A percentile compares a stretch with the other conserved stretches of the same genome.
Evolutionary conservation across 371 early-diverging fungal genomes (phyloP).

Genomic region (Mucor sp.): DNA sequence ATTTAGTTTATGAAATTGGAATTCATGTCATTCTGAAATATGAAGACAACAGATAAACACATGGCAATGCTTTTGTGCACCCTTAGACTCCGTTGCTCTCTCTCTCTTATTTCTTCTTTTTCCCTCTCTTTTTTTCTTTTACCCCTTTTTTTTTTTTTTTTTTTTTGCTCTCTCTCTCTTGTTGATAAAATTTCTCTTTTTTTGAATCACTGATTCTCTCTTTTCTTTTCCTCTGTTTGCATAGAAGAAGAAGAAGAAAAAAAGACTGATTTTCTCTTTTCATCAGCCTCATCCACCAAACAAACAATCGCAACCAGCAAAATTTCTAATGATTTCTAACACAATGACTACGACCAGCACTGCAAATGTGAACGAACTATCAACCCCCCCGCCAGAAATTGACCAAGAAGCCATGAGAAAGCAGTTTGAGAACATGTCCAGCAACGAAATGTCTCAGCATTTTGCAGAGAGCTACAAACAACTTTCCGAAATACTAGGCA

Average conservation of each 20-base stretch:
- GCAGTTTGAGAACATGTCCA: constrained; percentile 47
- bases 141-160: neutral
- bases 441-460: constrained; percentile 44
- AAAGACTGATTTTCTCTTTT: neutral
- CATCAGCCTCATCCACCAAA: neutral
- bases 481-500: constrained; percentile 35
- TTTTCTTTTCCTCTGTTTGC: neutral
- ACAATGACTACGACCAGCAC: neutral
- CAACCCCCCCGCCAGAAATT: neutral
- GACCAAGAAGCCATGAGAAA: constrained; percentile 8
- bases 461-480: constrained; percentile 49
- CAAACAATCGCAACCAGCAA: neutral
- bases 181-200: neutral
- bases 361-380: neutral
- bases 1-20: neutral
- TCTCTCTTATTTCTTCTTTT: neutral
- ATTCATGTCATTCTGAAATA: constrained; percentile 4
- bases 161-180: neutral
- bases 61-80: constrained; percentile 1
- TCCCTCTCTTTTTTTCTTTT: neutral
- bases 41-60: constrained; percentile 2
- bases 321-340: neutral
- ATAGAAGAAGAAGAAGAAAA: neutral
- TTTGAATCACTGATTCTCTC: neutral
- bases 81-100: neutral